Base-by-base conservation (phyloP, 768 basidiomycete genomes). In the Kwoniella shandongensis region DNA sequence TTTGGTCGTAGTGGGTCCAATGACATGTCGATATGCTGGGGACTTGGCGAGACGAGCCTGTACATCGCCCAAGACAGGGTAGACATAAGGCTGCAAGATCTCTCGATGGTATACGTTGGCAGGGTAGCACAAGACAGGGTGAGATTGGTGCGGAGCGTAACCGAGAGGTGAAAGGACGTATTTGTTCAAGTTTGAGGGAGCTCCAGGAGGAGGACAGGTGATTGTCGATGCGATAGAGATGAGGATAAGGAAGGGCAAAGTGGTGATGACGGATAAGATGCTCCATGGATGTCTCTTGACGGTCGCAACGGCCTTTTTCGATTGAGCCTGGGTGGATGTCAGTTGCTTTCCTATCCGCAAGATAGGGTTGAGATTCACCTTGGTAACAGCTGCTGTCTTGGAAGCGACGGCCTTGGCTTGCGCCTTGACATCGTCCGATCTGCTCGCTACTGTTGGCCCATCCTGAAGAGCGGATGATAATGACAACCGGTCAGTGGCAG, bases 61-160 rank as follows among this genome's bases (percentile, higher is more conserved):
- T 29, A 52, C 32, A 18, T 57, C 22, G 17, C 68, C 64, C 17
- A 74, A 15, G 32, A 61, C 44, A 5, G 74, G 74, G 44, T 73
- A 73, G 57, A 76, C 59, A 51, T 72, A 70, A 7, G 74, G 74
- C 42, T 67, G 35, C 13, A 73, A 65, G 44, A 76, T 38, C 13
- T 64, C 53, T 1, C 58, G 44, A 42, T 72, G 68, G 44, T 76
- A 76, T 10, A 56, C 51, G 44, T 68, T 67, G 2, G 74, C 47
- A 17, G 74, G 74, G 47, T 69, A 70, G 47, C 74, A 76, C 18
- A 75, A 47, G 10, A 51, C 20, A 15, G 56, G 56, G 26, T 58
- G 56, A 20, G 56, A 58, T 45, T 58, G 49, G 18, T 30, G 41
- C 6, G 67, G 61, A 15, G 62, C 57, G 5, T 66, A 52, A 15